Evolutionary conservation across 805 yeast genomes (phyloP), one percentile per base, ranked within the genome.

Genomic region (Komagataella pseudopastoris): DNA sequence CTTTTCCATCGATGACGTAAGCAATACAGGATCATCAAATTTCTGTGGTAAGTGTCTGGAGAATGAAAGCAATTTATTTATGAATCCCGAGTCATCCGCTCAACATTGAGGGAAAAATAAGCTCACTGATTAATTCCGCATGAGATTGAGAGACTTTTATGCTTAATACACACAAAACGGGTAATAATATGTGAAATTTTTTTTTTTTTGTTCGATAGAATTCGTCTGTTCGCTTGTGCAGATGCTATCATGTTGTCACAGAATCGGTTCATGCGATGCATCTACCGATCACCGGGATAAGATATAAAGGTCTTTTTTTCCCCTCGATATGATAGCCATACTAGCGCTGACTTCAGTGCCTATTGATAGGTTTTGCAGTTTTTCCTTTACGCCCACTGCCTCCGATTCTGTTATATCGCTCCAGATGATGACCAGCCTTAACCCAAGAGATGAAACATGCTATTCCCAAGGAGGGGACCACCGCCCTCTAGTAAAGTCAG

Each of bases 1-100:
- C 47, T 59, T 60, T 30, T 62, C 60, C 36, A 60, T 61, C 45
- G 65, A 61, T 48, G 65, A 61, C 36, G 53, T 61, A 45, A 59
- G 56, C 50, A 54, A 58, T 46, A 58, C 60, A 47, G 64, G 64
- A 2, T 59, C 61, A 3, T 56, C 64, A 5, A 61, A 56, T 51
- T 52, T 55, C 10, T 61, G 65, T 48, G 57, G 60, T n/a, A 60
- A 61, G 45, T 61, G 63, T 52, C 49, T 58, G 6, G 58, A 55
- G n/a, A 54, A 44, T 44, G 54, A 59, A 7, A 55, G 56, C 39
- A 56, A 58, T 49, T 47, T 59, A 50, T 59, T 58, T 46, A 58
- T 59, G 62, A 58, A 58, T 52, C 59, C 62, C 7, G 61, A 58
- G 44, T 60, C 56, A 14, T 56, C 51, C 17, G 60, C 39, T 30